Percentiles rank a stretch among this genome's conserved stretches.
These are phyloP conservation scores for Hippophae rhamnoides DNA, from an alignment of 306 rosid genomes.

Conservation along the genomic window DNA sequence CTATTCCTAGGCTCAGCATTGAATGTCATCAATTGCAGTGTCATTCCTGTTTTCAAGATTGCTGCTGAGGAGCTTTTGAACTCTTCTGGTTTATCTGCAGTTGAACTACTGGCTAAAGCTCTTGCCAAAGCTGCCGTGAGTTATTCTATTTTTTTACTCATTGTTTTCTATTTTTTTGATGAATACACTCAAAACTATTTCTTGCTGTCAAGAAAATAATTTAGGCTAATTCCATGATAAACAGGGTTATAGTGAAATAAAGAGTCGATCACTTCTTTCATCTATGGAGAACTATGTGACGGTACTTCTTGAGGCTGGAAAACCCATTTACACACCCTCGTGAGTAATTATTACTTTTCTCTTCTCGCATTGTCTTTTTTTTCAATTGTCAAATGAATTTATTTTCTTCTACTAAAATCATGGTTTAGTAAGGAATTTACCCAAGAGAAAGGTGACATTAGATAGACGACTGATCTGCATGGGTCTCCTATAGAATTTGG, in stretches of 20 bases:
- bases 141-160: background rate
- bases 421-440: too few relatives aligned
- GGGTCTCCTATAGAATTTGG: too few relatives aligned
- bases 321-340: constrained; percentile 57
- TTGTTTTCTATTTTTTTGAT: background rate
- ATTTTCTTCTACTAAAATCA: too few relatives aligned
- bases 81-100: constrained; percentile 64
- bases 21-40: constrained; percentile 35
- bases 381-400: too few relatives aligned
- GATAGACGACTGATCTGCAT: too few relatives aligned
- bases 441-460: too few relatives aligned
- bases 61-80: constrained; percentile 75
- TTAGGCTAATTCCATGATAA: background rate
- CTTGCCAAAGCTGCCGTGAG: constrained; percentile 87
- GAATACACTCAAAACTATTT: too few relatives aligned
- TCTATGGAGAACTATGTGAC: constrained; percentile 79
- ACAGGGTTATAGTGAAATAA: constrained; percentile 81
- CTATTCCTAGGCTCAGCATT: background rate
- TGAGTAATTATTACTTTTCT: constrained; percentile 31
- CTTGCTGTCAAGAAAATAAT: too few relatives aligned
- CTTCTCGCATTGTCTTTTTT: background rate
- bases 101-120: constrained; percentile 76
- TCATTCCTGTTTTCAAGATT: constrained; percentile 72
- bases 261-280: constrained; percentile 71
- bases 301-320: constrained; percentile 51